Conservation (phyloP, 345 rosid species). For the Conringia planisiliqua region DNA sequence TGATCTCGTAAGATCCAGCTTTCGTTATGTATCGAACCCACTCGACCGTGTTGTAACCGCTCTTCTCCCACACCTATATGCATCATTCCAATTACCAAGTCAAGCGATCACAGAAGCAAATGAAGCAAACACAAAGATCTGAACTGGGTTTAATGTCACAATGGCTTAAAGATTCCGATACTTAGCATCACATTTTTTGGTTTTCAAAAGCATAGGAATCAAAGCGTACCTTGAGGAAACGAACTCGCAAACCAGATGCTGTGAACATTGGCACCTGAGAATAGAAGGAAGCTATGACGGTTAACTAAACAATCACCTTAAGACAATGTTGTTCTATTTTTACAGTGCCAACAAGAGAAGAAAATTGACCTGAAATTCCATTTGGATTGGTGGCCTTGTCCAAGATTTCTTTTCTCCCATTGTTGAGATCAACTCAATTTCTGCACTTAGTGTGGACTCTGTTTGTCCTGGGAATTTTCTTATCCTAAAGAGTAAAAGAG, state of each 20-base stretch:
- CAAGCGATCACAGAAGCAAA: neutral
- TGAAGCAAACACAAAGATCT: neutral
- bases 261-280: slow-evolving; percentile 98
- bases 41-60: slow-evolving; percentile 96
- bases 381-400: slow-evolving; percentile 98
- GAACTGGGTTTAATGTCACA: neutral
- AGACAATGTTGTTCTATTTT: neutral
- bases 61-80: slow-evolving; percentile 97
- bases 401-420: slow-evolving; percentile 92
- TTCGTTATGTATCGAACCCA: slow-evolving; percentile 98
- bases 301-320: neutral
- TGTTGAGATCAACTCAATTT: slow-evolving; percentile 92
- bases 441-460: slow-evolving; percentile 96
- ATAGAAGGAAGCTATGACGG: neutral
- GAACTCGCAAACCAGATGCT: slow-evolving; percentile 95
- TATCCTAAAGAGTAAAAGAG: slow-evolving; percentile 49
- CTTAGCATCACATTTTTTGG: neutral
- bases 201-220: neutral
- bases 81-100: slow-evolving; percentile 8
- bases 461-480: slow-evolving; percentile 98
- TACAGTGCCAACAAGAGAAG: slow-evolving; percentile 1
- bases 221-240: slow-evolving; percentile 78
- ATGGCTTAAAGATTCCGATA: neutral
- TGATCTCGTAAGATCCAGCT: slow-evolving; percentile 96
- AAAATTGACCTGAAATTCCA: slow-evolving; percentile 89